Evolutionary conservation across 148 eudicot genomes (phyloP).

Genomic region (Hydrangea macrophylla): DNA sequence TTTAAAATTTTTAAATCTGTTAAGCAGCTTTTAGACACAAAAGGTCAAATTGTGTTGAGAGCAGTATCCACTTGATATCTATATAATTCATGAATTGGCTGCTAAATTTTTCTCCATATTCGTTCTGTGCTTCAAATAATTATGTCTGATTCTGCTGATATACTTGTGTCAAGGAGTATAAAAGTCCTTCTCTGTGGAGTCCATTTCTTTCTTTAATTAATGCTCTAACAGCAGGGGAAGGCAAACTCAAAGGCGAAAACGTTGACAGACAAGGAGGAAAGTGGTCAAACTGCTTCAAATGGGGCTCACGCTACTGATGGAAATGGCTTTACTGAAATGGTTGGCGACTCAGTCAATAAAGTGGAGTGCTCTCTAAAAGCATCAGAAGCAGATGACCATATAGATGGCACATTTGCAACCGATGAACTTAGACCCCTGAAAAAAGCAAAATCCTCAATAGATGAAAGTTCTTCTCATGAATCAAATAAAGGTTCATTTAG

Average conservation of each 20-base stretch:
- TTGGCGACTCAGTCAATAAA: slow-evolving; percentile 18
- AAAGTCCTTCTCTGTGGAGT: not conserved
- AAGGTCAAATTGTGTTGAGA: no score
- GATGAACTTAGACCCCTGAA: slow-evolving; percentile 68
- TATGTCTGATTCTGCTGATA: not conserved
- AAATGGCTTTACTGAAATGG: slow-evolving; percentile 42
- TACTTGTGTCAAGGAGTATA: not conserved
- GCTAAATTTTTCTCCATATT: not conserved
- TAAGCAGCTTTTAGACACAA: no score
- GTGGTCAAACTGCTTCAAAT: slow-evolving; percentile 34
- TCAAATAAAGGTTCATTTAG: slow-evolving; percentile 40
- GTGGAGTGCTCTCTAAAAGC: slow-evolving; percentile 25
- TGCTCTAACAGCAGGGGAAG: slow-evolving; percentile 37
- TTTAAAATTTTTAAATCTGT: no score
- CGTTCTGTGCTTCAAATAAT: not conserved
- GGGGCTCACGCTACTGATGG: slow-evolving; percentile 27
- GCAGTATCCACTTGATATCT: no score
- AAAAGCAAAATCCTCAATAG: slow-evolving; percentile 55
- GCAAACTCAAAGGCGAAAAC: slow-evolving; percentile 36
- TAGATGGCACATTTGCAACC: slow-evolving; percentile 21
- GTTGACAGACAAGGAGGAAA: slow-evolving; percentile 36
- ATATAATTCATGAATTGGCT: no score
- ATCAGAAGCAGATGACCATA: slow-evolving; percentile 30
- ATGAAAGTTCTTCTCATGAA: slow-evolving; percentile 32
- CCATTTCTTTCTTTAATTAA: not conserved